Evolutionary conservation across 345 rosid genomes (phyloP).

Genomic region (Kernera saxatilis): DNA sequence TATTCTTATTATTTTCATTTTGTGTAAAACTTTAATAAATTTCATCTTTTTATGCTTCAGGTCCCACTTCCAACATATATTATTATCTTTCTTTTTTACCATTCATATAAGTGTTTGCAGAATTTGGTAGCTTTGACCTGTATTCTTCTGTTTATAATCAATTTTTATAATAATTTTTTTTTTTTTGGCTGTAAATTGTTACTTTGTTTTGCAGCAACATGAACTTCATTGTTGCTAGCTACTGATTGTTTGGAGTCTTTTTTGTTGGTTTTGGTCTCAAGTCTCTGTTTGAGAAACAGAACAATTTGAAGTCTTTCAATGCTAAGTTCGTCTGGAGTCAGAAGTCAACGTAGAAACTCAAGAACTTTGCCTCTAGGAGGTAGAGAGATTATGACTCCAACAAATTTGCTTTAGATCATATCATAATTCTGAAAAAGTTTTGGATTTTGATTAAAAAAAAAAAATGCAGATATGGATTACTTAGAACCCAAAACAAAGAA

Average conservation of each 20-base stretch:
- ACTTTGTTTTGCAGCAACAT: slow-evolving; percentile 16
- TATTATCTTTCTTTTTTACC: not conserved
- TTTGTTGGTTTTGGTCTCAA: not conserved
- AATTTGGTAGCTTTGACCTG: slow-evolving; percentile 13
- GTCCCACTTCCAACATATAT: slow-evolving; percentile 23
- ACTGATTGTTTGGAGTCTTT: not conserved
- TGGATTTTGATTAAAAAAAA: not conserved
- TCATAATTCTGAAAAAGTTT: not conserved
- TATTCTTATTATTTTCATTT: not conserved
- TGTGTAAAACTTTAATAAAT: not conserved
- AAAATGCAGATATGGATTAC: slow-evolving; percentile 68
- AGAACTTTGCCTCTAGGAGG: slow-evolving; percentile 60
- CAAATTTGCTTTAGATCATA: not conserved
- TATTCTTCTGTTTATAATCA: not conserved
- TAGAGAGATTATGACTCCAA: slow-evolving; percentile 5
- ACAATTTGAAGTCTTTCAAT: slow-evolving; percentile 37
- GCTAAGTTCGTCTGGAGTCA: slow-evolving; percentile 58
- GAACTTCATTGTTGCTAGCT: slow-evolving; percentile 9
- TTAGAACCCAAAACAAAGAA: slow-evolving; percentile 69
- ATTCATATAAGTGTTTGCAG: not conserved
- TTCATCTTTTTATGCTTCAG: not conserved
- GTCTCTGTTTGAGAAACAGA: slow-evolving; percentile 4
- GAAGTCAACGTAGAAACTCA: slow-evolving; percentile 59
- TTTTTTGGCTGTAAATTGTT: not conserved
- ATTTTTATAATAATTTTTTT: not conserved